These are phyloP conservation scores for maize (Zea mays) DNA, from an alignment of 176 grass and related monocot genomes.

Conservation along the genomic window DNA sequence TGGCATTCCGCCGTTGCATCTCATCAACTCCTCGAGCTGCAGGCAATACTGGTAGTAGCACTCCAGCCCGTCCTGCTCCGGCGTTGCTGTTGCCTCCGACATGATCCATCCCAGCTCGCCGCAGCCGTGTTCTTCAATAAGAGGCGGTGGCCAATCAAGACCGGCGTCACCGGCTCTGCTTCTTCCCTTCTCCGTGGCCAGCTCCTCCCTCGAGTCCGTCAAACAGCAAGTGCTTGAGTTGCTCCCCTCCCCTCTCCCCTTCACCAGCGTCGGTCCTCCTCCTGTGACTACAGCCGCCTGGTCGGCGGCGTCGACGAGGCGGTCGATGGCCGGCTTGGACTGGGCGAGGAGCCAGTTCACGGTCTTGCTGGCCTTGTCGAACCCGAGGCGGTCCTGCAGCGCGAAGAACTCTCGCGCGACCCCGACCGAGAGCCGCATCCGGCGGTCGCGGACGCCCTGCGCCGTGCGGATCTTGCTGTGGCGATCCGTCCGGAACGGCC, in stretches of 20 bases:
- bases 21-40: slow-evolving; percentile 44
- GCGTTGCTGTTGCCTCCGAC: background rate
- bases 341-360: slow-evolving; percentile 78
- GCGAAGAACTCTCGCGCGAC: slow-evolving; percentile 77
- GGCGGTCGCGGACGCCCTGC: slow-evolving; percentile 73
- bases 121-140: slow-evolving; percentile 11
- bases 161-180: background rate
- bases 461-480: slow-evolving; percentile 96
- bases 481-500: slow-evolving; percentile 56
- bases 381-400: slow-evolving; percentile 79
- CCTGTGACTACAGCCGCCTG: background rate
- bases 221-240: slow-evolving; percentile 21
- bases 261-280: background rate
- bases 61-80: slow-evolving; percentile 35
- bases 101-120: slow-evolving; percentile 17
- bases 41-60: slow-evolving; percentile 42
- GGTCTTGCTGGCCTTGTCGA: slow-evolving; percentile 90
- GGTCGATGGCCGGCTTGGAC: slow-evolving; percentile 71
- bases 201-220: slow-evolving; percentile 27
- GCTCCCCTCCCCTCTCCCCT: slow-evolving; percentile 29
- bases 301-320: slow-evolving; percentile 21
- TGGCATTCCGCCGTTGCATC: slow-evolving; percentile 26
- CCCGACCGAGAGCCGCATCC: slow-evolving; percentile 83
- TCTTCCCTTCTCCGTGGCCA: slow-evolving; percentile 15
- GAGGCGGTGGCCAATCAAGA: background rate